Conservation (phyloP, 2,329 filamentous ascomycete genomes). For the Periconia macrospinosa region DNA sequence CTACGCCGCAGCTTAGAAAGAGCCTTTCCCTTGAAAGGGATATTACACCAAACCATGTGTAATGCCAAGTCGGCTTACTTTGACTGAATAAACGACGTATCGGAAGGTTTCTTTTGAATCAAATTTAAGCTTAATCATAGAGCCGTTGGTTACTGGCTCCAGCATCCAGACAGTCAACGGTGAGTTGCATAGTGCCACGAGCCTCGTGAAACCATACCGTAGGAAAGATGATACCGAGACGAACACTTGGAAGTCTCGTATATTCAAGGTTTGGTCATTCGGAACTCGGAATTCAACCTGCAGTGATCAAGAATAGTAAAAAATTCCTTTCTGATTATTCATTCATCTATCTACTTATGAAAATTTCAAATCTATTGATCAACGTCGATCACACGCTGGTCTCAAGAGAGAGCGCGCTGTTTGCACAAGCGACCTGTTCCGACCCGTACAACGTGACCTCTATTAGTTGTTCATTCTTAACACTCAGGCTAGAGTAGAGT, state of each 20-base stretch:
- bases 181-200: background rate
- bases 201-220: conserved; percentile 1
- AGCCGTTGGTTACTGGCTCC: conserved; percentile 8
- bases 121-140: conserved; percentile 19
- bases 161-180: background rate
- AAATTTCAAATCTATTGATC: too few species aligned
- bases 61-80: conserved; percentile 18
- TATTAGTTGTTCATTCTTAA: too few species aligned
- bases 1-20: too few species aligned
- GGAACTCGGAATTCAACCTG: background rate
- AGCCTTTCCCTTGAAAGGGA: too few species aligned
- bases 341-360: background rate
- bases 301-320: too few species aligned
- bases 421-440: too few species aligned
- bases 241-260: background rate
- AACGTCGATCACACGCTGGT: too few species aligned
- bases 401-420: too few species aligned
- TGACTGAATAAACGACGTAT: background rate
- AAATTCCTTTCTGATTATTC: background rate
- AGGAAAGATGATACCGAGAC: conserved; percentile 10
- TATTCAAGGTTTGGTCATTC: background rate
- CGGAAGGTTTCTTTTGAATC: conserved; percentile 1
- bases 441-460: too few species aligned
- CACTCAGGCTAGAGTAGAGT: background rate
- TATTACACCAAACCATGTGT: background rate